Evolutionary conservation across 2,329 filamentous ascomycete genomes (phyloP), one percentile per base, ranked within the genome.

Genomic region (Fusarium chuoi): DNA sequence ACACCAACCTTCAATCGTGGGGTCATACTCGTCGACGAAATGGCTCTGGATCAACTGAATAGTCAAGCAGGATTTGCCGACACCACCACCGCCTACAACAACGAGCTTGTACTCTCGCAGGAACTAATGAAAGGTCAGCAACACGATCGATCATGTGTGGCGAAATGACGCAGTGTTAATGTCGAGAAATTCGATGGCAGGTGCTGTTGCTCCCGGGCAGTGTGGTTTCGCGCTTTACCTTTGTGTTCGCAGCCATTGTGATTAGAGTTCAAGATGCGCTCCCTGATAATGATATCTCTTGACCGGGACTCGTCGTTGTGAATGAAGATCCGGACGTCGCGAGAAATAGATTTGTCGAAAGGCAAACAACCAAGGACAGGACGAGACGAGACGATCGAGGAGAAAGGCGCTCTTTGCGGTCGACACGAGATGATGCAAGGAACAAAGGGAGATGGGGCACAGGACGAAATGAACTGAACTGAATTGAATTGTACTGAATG

Each of bases 1-100:
- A 68, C 18, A 83, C 89, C 78, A 84, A 95, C 96, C 96, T 93
- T 99, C 96, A 81, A 99, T 98, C 80, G 96, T 99, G 65, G 96
- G 96, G 85, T 99, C 96, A 85, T 99, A 99, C 85, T 98, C 96
- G 85, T 98, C 96, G 82, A 98, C 96, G 87, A 99, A 99, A 84
- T 99, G 96, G 84, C 93, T 96, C 86, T 95, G 92, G 80, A 94
- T 94, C 85, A 96, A 91, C 88, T 98, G 96, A 82, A 99, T 98
- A 68, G 96, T 98, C 88, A 99, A 90, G 87, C 96, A 98, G 72
- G 96, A 98, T 89, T 99, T 99, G 87, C 96, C 96, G 76, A 99
- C 96, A 84, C 96, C 96, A 89, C 96, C 96, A 80, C 97, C 96
- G 79, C 96, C 96, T 77, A 99, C 95, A 72, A 98, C 96, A 71